phyloP scores from a whole-genome alignment of 371 early-diverging fungal species.

The Amoeboaphelidium protococcarum region DNA sequence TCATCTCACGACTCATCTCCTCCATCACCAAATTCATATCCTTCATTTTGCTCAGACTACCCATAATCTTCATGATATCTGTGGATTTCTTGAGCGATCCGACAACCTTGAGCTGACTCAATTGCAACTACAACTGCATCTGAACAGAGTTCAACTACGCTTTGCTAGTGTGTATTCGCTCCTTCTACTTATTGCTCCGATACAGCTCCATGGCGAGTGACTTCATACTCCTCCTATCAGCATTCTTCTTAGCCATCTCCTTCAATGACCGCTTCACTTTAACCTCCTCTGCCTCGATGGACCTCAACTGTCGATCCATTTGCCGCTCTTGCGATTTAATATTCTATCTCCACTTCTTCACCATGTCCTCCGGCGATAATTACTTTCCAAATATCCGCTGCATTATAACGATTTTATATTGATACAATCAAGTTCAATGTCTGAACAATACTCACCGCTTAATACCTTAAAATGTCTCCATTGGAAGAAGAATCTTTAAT shows the following conservation, averaged over 20 bases:
- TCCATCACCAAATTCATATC: conserved; percentile 53
- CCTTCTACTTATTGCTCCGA: conserved; percentile 42
- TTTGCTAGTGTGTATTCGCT: conserved; percentile 54
- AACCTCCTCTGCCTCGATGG: conserved; percentile 48
- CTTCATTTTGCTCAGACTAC: conserved; percentile 51
- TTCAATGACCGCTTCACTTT: conserved; percentile 55
- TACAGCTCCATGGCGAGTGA: conserved; percentile 61
- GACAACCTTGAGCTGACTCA: conserved; percentile 57
- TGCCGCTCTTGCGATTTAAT: conserved; percentile 61
- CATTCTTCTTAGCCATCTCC: conserved; percentile 56
- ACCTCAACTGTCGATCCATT: conserved; percentile 53
- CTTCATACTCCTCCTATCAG: conserved; percentile 45
- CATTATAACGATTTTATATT: too few relatives aligned
- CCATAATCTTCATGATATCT: conserved; percentile 69
- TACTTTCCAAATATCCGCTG: too few relatives aligned
- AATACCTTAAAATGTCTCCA: too few relatives aligned
- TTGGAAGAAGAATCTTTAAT: too few relatives aligned
- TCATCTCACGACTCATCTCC: conserved; percentile 82
- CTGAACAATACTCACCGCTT: too few relatives aligned
- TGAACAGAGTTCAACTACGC: conserved; percentile 72
- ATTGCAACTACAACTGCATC: conserved; percentile 69
- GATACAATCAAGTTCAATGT: too few relatives aligned
- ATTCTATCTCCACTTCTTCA: conserved; percentile 63
- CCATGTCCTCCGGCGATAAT: too few relatives aligned
- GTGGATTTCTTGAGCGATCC: conserved; percentile 63